Base-by-base conservation (phyloP, 345 rosid genomes). In the Populus deltoides region DNA sequence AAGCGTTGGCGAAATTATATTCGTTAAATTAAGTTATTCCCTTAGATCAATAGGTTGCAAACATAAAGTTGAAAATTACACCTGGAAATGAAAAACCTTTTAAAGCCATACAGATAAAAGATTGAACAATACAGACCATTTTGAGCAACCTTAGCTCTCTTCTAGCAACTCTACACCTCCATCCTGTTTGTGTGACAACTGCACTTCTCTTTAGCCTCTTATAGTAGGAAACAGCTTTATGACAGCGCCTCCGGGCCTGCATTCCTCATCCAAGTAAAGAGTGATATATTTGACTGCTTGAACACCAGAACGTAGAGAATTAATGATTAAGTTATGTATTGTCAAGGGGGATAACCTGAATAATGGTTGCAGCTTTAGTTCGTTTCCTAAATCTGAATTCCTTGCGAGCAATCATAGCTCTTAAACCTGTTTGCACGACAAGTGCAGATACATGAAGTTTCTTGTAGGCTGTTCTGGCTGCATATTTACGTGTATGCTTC, bases 181-280 rank as follows among this genome's bases (percentile, higher is more conserved):
- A 92, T 76, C 92, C 81, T 66, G 90, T 88, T 82, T 92, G 97
- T 33, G 95, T 80, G 43, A 87, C 78, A 70, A 91, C 83, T 6
- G 83, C 84, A 75, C 92, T 90, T 78, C 86, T 92, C 82, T 84
- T 78, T 72, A 92, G 97, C 85, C 80, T 89, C 79, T 83, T 88
- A 73, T 90, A 91, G 78, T 89, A 91, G 12, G 77, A 76, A 45
- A 77, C n/a, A 81, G 85, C 88, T 85, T 72, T 88, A 83, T 83
- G 88, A 81, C 92, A 88, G 61, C 90, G 91, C 93, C 92, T 90
- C 43, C 86, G 90, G 72, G 95, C 87, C 93, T 92, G 83, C 79
- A 85, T 45, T 77, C 39, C 20, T 68, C 13, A 71, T 55, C 45
- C 72, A 72, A 35, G 78, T 6, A 68, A 78, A 55, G 66, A 27